Evolutionary conservation across 495 filamentous ascomycete species (phyloP), one percentile per base, ranked within the genome.

Genomic region (Chlorociboria aeruginascens): DNA sequence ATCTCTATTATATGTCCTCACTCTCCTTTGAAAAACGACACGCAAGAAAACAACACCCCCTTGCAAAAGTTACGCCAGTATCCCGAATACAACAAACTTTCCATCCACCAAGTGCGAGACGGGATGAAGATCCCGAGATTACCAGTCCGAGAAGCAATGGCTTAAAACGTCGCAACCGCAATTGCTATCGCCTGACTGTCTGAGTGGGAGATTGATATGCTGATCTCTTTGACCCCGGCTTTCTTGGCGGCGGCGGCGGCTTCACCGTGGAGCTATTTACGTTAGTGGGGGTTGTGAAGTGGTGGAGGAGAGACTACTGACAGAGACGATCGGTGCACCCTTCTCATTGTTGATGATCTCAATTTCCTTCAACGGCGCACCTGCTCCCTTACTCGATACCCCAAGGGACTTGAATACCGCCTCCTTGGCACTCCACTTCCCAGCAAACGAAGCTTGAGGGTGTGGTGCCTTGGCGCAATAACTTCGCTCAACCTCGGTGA

Each of bases 391-490:
- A 61, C 86, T 77, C 54, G 73, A 63, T n/a, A 95, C 86, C 35
- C 87, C 86, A n/a, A 99, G 68, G 10, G 85, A 83, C 74, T 99
- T 99, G 71, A 99, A 99, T 4, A 99, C 88, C 4, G 90, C 92
- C 69, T 99, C 92, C 67, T 99, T 99, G 3, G 92, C 92, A 54
- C 80, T 86, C 92, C 92, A 99, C 48, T 86, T 78, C 12, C 92
- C 92, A 0, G 92, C 85, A 66, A 95, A 96, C 35, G 83, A 86
- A 40, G 86, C 79, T 56, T 87, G 85, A 1, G 88, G 80, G 54
- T 71, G 74, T 36, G 84, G 65, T 28, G 87, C 86, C 61, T 83
- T 80, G 43, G 69, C 74, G 70, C 93, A 97, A 67, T 96, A 94
- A 43, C 76, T 74, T 56, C 85, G 79, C 68, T 99, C 92, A 17